Conservation (phyloP, 805 yeast genomes). For the Candida gorgasii region DNA sequence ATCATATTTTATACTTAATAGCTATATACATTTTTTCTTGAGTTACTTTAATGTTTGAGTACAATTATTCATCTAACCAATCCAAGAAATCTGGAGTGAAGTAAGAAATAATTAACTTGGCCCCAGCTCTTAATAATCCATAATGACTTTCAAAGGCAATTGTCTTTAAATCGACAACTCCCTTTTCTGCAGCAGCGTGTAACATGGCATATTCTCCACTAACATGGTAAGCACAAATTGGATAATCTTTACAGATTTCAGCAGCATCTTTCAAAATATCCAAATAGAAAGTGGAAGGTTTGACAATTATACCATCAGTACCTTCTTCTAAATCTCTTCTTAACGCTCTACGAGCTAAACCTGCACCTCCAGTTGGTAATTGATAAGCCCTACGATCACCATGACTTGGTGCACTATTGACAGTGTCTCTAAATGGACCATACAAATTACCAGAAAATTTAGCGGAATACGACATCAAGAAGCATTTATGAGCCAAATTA, state of each 20-base stretch:
- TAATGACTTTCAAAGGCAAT: conserved; percentile 86
- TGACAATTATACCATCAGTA: conserved; percentile 92
- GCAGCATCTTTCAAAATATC: conserved; percentile 90
- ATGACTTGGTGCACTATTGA: conserved; percentile 82
- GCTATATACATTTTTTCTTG: conserved; percentile 1
- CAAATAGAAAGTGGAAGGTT: conserved; percentile 93
- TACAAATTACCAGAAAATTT: conserved; percentile 88
- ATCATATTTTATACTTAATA: not conserved
- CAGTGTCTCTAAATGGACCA: conserved; percentile 98
- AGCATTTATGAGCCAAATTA: conserved; percentile 80
- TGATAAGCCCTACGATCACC: conserved; percentile 95
- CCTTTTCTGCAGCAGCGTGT: conserved; percentile 97
- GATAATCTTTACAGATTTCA: conserved; percentile 76
- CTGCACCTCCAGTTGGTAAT: conserved; percentile 89
- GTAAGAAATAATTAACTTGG: conserved; percentile 85
- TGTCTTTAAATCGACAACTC: conserved; percentile 79
- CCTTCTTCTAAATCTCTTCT: conserved; percentile 87
- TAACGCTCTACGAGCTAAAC: conserved; percentile 91
- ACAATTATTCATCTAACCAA: conserved; percentile 58
- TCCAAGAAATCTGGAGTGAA: conserved; percentile 95
- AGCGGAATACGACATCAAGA: conserved; percentile 92
- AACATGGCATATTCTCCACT: conserved; percentile 98
- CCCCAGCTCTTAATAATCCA: conserved; percentile 95
- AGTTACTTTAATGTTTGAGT: not conserved
- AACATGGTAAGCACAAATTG: conserved; percentile 93